phyloP scores from a whole-genome alignment of 176 grass and related monocot species.

The Zea luxurians region DNA sequence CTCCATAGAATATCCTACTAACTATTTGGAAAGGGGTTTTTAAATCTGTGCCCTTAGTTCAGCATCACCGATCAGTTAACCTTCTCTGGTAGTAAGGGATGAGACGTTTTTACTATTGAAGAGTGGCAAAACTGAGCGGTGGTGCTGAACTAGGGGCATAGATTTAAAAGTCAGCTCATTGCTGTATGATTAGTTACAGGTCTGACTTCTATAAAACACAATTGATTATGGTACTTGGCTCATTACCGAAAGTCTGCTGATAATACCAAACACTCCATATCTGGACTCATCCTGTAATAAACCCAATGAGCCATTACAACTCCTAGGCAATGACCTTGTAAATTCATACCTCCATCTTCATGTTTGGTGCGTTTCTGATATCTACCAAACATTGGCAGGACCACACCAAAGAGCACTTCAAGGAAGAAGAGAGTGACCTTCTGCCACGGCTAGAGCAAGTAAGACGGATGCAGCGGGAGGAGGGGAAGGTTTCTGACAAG shows the following conservation, averaged over 20 bases:
- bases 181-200: neutral
- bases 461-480: conserved; percentile 59
- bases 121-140: too few species aligned
- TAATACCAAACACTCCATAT: neutral
- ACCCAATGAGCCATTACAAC: neutral
- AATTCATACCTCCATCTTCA: neutral
- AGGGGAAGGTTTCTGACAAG: conserved; percentile 53
- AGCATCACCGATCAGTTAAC: too few species aligned
- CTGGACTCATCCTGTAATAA: neutral
- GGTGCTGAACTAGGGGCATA: too few species aligned
- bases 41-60: too few species aligned
- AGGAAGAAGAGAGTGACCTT: conserved; percentile 82
- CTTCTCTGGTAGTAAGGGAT: too few species aligned
- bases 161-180: neutral
- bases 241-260: neutral
- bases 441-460: conserved; percentile 68
- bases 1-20: neutral
- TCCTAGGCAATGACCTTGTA: neutral
- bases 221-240: neutral
- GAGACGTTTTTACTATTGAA: too few species aligned
- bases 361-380: conserved; percentile 19
- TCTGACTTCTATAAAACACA: neutral
- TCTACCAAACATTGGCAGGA: conserved; percentile 50
- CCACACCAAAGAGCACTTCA: conserved; percentile 83
- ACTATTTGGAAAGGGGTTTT: neutral